These are phyloP conservation scores for Pythium phragmiticola DNA, from an alignment of 352 stramenopile genomes.

Conservation along the genomic window DNA sequence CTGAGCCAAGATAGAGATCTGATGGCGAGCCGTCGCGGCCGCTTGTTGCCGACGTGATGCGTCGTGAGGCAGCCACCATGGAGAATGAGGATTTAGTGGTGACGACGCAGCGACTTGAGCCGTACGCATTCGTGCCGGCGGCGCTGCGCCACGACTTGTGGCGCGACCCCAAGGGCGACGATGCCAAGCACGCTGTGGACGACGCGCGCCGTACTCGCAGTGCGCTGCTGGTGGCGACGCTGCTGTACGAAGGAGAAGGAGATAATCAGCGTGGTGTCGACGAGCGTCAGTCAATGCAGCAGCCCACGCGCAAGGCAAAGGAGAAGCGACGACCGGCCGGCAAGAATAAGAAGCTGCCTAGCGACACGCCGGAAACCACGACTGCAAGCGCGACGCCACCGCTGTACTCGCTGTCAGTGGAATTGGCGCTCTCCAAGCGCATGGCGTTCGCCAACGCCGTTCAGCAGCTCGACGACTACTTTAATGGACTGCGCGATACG, in stretches of 20 bases:
- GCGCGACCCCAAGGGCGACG: slow-evolving; percentile 17
- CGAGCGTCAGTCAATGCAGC: background rate
- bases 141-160: slow-evolving; percentile 48
- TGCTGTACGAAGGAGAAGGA: slow-evolving; percentile 22
- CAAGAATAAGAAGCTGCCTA: background rate
- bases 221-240: slow-evolving; percentile 41
- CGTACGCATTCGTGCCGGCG: slow-evolving; percentile 22
- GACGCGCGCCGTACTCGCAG: slow-evolving; percentile 50
- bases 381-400: slow-evolving; percentile 6
- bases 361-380: background rate
- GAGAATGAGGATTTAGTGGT: background rate
- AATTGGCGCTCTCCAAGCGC: slow-evolving; percentile 50
- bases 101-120: background rate
- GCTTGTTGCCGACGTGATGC: background rate
- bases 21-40: background rate
- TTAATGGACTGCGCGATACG: slow-evolving; percentile 29
- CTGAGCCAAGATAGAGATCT: background rate
- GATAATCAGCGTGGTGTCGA: background rate
- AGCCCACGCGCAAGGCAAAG: background rate
- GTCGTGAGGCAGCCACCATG: background rate
- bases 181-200: slow-evolving; percentile 20
- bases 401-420: slow-evolving; percentile 55
- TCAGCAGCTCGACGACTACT: slow-evolving; percentile 40
- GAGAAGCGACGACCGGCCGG: background rate
- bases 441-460: slow-evolving; percentile 51